Evolutionary conservation across 208 protist species (phyloP).

Genomic region (Trypanosoma lewisi): DNA sequence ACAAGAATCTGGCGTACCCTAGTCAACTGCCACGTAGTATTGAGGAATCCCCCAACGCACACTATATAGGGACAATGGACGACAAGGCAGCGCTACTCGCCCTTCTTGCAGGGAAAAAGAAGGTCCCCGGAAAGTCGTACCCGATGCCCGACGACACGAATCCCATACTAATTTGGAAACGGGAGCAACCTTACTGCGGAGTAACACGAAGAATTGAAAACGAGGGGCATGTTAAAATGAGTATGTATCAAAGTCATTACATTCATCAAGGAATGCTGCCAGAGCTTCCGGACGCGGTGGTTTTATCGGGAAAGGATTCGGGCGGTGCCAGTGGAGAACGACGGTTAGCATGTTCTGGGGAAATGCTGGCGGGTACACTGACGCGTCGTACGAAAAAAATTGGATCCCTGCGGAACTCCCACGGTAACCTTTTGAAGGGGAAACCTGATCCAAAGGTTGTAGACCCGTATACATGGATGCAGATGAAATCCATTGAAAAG

Average conservation of each 20-base stretch:
- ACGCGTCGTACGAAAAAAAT: constrained; percentile 30
- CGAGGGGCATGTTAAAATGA: constrained; percentile 68
- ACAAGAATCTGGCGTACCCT: constrained; percentile 61
- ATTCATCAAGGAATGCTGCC: constrained; percentile 63
- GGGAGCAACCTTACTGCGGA: constrained; percentile 44
- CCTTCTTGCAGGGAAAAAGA: constrained; percentile 42
- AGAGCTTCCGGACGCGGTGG: constrained; percentile 57
- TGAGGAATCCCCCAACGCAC: constrained; percentile 39
- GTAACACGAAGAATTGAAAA: constrained; percentile 64
- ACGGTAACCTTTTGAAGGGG: constrained; percentile 51
- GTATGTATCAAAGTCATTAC: constrained; percentile 68
- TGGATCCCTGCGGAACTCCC: constrained; percentile 57
- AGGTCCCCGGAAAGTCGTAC: constrained; percentile 15
- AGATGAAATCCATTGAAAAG: constrained; percentile 54
- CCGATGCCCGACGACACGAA: constrained; percentile 59
- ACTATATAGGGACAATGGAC: constrained; percentile 41
- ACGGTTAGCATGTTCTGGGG: constrained; percentile 32
- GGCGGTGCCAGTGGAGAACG: neutral
- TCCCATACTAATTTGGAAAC: constrained; percentile 43
- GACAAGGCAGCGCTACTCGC: constrained; percentile 65
- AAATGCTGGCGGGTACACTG: constrained; percentile 57
- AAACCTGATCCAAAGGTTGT: constrained; percentile 21
- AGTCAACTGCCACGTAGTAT: constrained; percentile 67
- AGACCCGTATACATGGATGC: constrained; percentile 24
- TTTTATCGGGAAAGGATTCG: neutral